Base-by-base conservation (phyloP, 1,284 basidiomycete genomes). In the Puccinia hordei region DNA sequence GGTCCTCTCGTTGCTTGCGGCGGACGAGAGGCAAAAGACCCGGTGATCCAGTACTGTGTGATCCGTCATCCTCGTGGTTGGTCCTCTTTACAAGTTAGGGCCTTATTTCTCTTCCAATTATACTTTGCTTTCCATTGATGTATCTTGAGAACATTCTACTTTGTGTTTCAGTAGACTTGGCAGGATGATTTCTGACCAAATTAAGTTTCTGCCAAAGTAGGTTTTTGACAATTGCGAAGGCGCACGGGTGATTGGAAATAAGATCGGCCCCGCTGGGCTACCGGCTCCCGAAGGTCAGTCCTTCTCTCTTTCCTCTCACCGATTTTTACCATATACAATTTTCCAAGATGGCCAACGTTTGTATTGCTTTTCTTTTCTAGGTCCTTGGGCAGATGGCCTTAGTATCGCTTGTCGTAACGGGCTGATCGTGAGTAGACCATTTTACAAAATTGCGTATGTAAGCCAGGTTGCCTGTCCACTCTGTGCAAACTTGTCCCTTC, bases 391-490 rank as follows among this genome's bases (percentile, higher is more conserved):
- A 6, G 78, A 80, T 80, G 78, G 78, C 13, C 46, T 80, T 19
- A 80, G 78, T 38, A 80, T 80, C 33, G 78, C 78, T 33, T 80
- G 78, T 66, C 41, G 71, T 30, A 73, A 80, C 19, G 78, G 78
- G 22, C 27, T 80, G 13, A 80, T 80, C 44, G 78, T 80, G 2
- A 73, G 61, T 46, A 10, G 63, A 46, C 24, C 22, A 30, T 24
- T 9, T 38, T 38, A 38, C 35, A 63, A 9, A 5, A 63, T 6
- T 63, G 17, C 35, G 17, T 12, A 19, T 55, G 19, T 55, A 55
- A n/a, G n/a, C n/a, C n/a, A n/a, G 53, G 15, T 15, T 49, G 46
- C 46, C 17, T 49, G 46, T 49, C 17, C 46, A 19, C 46, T n/a
- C n/a, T n/a, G n/a, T n/a, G n/a, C n/a, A n/a, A 10, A 68, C 35